Base-by-base conservation (phyloP, 2,329 filamentous ascomycete species). In the Ilyonectria destructans region DNA sequence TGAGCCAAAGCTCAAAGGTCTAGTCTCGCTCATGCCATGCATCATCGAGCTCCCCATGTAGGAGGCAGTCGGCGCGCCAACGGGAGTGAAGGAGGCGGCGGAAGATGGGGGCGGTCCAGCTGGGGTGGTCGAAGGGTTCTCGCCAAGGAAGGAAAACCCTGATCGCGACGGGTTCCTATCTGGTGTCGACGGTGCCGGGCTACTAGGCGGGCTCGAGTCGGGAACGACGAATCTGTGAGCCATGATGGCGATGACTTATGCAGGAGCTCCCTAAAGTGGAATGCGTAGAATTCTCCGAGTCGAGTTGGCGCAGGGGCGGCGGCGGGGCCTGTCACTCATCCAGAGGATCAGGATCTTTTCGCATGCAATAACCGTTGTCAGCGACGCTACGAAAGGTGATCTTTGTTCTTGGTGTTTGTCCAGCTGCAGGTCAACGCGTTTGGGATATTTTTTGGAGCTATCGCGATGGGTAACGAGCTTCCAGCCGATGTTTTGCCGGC, bases 1-100 rank as follows among this genome's bases (percentile, higher is more conserved):
- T 65, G 74, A 75, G n/a, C 82, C 81, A 62, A 85, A 85, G 66
- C 75, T 81, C 19, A 79, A 77, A 0, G 84, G 74, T 54, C 83
- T 85, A 19, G 79, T 78, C 37, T 78, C 78, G 43, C 79, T 78
- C 73, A 80, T 80, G 49, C 80, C 83, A 55, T 82, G 83, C 80
- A 86, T 81, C 60, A 88, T 83, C 43, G 87, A 89, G 78, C 87
- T 88, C 63, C 87, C 85, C 43, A 89, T 78, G 72, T 83, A 89
- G 13, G 86, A 86, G 33, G 83, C 85, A 23, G 88, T 87, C 0
- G 88, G 88, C 17, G 87, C 87, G 63, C 88, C 88, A 17, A 83
- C 82, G 1, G 88, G 87, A 1, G 87, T 89, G 78, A 89, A 89
- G 49, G 86, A 88, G 5, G 84, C 84, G 9, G 83, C 82, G 8